phyloP scores from a whole-genome alignment of 352 stramenopile genomes.

The Globisporangium spinosum region DNA sequence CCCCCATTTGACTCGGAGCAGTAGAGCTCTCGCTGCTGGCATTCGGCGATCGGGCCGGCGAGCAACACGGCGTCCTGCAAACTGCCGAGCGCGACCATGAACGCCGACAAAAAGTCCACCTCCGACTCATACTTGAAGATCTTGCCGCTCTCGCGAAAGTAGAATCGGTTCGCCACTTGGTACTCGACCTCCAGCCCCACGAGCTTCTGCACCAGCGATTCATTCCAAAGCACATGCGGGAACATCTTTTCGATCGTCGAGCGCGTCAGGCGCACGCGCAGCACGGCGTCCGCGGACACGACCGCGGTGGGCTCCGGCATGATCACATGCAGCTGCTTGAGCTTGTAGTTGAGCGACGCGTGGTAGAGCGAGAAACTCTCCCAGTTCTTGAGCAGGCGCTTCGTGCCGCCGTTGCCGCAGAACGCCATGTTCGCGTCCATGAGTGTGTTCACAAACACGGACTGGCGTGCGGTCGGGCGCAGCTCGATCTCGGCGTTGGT shows the following conservation, averaged over 20 bases:
- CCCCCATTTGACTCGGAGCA: not conserved
- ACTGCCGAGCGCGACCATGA: conserved; percentile 19
- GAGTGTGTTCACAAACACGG: conserved; percentile 13
- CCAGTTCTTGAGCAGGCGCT: conserved; percentile 16
- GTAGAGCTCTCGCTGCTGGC: conserved; percentile 4
- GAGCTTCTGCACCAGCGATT: conserved; percentile 20
- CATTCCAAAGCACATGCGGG: conserved; percentile 31
- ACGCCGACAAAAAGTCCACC: conserved; percentile 16
- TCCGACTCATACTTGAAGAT: conserved; percentile 17
- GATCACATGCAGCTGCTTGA: conserved; percentile 22
- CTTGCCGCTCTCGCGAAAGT: conserved; percentile 16
- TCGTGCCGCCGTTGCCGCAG: conserved; percentile 11
- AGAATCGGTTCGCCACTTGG: conserved; percentile 16
- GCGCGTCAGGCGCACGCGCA: conserved; percentile 27
- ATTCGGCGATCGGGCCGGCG: conserved; percentile 5
- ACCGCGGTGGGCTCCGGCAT: conserved; percentile 19
- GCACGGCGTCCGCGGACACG: conserved; percentile 17
- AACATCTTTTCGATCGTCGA: conserved; percentile 33
- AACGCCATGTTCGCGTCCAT: conserved; percentile 19
- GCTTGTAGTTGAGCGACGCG: conserved; percentile 16
- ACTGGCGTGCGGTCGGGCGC: conserved; percentile 14
- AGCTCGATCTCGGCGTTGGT: not conserved
- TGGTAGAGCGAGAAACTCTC: conserved; percentile 17
- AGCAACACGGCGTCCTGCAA: conserved; percentile 18
- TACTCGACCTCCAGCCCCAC: conserved; percentile 20